Conservation (phyloP, 2,329 filamentous ascomycete genomes). For the Colletotrichum falcatum region DNA sequence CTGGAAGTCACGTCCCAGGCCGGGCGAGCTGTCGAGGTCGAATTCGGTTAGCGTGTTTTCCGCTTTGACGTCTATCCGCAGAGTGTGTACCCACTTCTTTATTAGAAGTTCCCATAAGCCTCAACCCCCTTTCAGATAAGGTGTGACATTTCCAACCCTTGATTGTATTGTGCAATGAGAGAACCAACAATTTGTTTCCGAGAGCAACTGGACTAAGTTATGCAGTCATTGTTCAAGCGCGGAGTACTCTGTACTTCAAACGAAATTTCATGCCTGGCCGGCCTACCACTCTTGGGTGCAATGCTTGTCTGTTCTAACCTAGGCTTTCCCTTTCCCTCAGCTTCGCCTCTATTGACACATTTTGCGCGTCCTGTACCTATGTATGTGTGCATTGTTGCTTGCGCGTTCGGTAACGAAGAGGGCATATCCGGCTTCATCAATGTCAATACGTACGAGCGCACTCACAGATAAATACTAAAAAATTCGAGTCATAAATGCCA, state of each 20-base stretch:
- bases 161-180: background rate
- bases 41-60: background rate
- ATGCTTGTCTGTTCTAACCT: background rate
- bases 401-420: background rate
- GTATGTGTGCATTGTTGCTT: background rate
- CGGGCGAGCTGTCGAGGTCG: background rate
- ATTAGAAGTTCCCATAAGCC: background rate
- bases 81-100: background rate
- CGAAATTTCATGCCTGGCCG: background rate
- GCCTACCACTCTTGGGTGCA: background rate
- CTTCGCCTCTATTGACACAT: background rate
- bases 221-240: background rate
- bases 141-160: background rate
- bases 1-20: conserved; percentile 34
- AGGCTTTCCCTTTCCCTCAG: background rate
- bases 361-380: background rate
- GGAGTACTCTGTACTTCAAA: background rate
- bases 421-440: background rate
- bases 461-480: no score
- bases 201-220: no score
- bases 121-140: background rate
- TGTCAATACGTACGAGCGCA: background rate
- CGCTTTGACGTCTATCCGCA: background rate
- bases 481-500: background rate
- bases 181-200: background rate